Conservation (phyloP, 805 yeast genomes). For the Pichia paraexigua region DNA sequence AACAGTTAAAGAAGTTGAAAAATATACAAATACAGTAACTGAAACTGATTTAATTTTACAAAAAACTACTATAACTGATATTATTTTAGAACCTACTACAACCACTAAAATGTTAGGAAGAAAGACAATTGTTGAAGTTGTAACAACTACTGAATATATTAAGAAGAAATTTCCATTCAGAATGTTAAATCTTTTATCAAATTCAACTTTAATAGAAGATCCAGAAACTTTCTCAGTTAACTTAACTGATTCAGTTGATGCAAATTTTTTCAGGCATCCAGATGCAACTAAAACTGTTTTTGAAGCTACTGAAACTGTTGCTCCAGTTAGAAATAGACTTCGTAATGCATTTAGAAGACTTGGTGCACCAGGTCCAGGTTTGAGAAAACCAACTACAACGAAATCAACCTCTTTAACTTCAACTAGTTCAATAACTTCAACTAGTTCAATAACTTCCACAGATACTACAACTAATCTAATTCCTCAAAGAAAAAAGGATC, state of each 20-base stretch:
- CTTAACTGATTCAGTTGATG: neutral
- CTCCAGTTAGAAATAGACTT: neutral
- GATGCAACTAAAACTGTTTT: neutral
- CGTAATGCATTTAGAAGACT: neutral
- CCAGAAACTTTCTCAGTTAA: neutral
- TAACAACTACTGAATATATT: slow-evolving; percentile 10
- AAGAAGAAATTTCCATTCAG: neutral
- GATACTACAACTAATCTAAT: too few relatives aligned
- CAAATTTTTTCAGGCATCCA: neutral
- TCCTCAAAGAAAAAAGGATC: neutral
- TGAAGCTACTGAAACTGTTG: neutral
- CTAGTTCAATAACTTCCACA: neutral
- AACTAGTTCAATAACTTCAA: neutral
- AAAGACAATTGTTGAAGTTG: slow-evolving; percentile 7
- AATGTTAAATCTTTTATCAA: neutral
- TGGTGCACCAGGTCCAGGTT: slow-evolving; percentile 1
- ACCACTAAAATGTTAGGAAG: neutral
- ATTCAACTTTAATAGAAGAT: neutral
- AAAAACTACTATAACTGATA: neutral
- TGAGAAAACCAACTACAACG: too few relatives aligned
- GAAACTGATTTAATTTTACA: neutral
- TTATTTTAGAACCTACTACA: neutral
- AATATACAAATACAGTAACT: neutral
- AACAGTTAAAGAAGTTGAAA: neutral
- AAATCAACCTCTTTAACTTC: too few relatives aligned